Base-by-base conservation (phyloP, 1,139 yeast species). In the Suhomyces yuchorum region DNA sequence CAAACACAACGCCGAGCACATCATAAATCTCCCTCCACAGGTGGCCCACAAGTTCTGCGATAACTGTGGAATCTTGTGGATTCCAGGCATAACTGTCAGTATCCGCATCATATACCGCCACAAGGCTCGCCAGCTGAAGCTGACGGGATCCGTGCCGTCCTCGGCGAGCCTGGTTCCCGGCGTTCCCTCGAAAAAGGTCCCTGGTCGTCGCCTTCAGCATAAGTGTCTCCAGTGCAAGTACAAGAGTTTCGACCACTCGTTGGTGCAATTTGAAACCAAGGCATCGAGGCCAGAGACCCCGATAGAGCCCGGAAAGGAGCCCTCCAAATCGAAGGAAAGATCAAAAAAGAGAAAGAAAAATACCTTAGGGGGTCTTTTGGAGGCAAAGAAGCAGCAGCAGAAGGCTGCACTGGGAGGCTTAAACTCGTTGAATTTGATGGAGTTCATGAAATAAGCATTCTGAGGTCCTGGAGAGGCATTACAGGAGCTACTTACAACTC, bases 31-130 rank as follows among this genome's bases (percentile, higher is more conserved):
- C 24, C 75, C 78, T 0, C 58, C 58, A 4, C 39, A 44, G 17
- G 39, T 56, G 46, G 48, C 54, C 6, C 61, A 57, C 51, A 75
- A 71, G 53, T 73, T 71, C 54, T 82, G 87, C 54, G 57, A 62
- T 1, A 56, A 58, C 14, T 82, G 87, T 60, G 78, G 80, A 2
- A 56, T 63, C 4, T 56, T 78, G 3, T 65, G 68, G 42, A 64
- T 82, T 1, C 79, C 84, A 0, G 82, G 82, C 0, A 48, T 75
- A 19, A 81, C 75, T 22, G 60, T 73, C 22, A 49, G 61, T 8
- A 60, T 65, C 60, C 56, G 68, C 23, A 56, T 69, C 2, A 46
- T 57, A 30, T 58, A 59, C 56, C 35, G 47, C 7, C 35, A 22
- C 43, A 57, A 47, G 55, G 5, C 39, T 51, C 41, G 47, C 44